These are phyloP conservation scores for Pseudogymnoascus sp. DNA, from an alignment of 2,329 filamentous ascomycete species.

Conservation along the genomic window DNA sequence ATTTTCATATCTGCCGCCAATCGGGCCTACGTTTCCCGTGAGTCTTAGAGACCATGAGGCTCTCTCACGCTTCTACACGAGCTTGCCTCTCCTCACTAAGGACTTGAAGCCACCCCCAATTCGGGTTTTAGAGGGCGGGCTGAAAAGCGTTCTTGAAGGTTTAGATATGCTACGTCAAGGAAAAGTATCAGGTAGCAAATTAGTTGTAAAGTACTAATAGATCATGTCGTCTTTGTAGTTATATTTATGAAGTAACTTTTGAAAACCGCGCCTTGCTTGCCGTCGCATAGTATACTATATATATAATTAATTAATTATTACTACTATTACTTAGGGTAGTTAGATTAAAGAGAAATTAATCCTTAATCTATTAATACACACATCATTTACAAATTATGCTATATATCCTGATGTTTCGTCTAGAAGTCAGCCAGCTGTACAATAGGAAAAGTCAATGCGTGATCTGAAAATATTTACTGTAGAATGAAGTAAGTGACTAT, in stretches of 20 bases:
- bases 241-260: neutral
- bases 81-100: conserved; percentile 16
- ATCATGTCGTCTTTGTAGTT: neutral
- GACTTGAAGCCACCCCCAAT: neutral
- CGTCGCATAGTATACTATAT: too few species aligned
- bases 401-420: neutral
- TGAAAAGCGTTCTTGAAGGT: conserved; percentile 17
- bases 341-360: neutral
- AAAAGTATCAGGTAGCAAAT: conserved; percentile 22
- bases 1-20: conserved; percentile 25
- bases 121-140: conserved; percentile 13
- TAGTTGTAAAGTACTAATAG: conserved; percentile 18
- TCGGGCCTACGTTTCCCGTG: conserved; percentile 28
- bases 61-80: conserved; percentile 21
- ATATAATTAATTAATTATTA: neutral
- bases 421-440: neutral
- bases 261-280: too few species aligned
- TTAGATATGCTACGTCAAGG: conserved; percentile 19
- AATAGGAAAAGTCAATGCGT: neutral
- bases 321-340: neutral
- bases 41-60: conserved; percentile 20
- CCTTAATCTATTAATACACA: neutral
- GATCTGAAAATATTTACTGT: neutral
- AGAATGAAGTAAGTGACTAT: neutral
- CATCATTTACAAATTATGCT: neutral